Conservation (phyloP, 192 early-diverging fungal species). For the Podila clonocystis region DNA sequence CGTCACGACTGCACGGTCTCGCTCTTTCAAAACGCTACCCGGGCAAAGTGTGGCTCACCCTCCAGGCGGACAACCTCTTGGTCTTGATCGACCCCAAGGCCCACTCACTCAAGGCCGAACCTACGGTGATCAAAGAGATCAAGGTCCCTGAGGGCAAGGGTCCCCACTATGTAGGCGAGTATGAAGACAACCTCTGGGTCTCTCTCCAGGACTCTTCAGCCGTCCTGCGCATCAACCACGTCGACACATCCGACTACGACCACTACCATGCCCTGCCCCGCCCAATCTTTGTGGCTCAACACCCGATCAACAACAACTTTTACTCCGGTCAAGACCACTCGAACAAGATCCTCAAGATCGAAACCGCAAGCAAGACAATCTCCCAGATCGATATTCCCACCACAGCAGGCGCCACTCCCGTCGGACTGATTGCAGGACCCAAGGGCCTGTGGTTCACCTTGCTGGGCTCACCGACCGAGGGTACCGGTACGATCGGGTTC, state of each 20-base stretch:
- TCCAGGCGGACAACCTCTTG: constrained; percentile 19
- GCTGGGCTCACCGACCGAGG: constrained; percentile 5
- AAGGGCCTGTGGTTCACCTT: constrained; percentile 31
- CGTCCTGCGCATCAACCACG: constrained; percentile 25
- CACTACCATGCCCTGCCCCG: background rate
- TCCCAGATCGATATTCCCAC: constrained; percentile 3
- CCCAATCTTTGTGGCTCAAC: constrained; percentile 27
- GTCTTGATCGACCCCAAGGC: constrained; percentile 18
- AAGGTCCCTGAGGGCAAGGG: constrained; percentile 17
- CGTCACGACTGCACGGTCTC: constrained; percentile 23
- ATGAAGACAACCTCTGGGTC: constrained; percentile 27
- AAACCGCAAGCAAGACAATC: background rate
- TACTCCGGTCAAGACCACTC: constrained; percentile 21
- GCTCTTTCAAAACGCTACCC: constrained; percentile 6
- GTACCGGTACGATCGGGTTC: constrained; percentile 31
- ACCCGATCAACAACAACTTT: constrained; percentile 23
- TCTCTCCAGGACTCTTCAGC: constrained; percentile 17
- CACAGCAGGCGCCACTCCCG: constrained; percentile 8
- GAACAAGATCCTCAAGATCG: constrained; percentile 21
- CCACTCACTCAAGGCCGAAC: background rate
- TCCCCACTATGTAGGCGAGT: constrained; percentile 35
- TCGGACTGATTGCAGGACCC: constrained; percentile 30
- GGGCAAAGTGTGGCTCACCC: constrained; percentile 24
- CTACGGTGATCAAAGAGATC: constrained; percentile 7
- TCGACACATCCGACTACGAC: constrained; percentile 7